Evolutionary conservation across 495 filamentous ascomycete species (phyloP).

Genomic region (Trichocladium uniseriatum): DNA sequence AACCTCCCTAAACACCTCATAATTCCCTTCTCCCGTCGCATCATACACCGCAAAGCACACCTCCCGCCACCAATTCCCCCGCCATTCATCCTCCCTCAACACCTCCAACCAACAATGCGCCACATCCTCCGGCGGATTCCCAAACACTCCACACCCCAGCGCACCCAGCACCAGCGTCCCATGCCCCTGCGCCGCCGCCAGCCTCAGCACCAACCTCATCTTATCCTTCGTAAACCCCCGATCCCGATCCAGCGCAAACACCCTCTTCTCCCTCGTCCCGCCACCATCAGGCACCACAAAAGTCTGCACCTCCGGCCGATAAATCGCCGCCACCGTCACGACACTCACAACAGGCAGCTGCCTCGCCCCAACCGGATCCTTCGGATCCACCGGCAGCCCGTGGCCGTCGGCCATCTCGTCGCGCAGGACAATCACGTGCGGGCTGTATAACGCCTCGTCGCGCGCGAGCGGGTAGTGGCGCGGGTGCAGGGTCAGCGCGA

Average conservation of each 20-base stretch:
- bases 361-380: too few species aligned
- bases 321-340: constrained; percentile 44
- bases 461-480: constrained; percentile 41
- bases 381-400: constrained; percentile 22
- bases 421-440: constrained; percentile 47
- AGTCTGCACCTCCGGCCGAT: not conserved
- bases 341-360: constrained; percentile 41
- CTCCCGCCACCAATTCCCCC: constrained; percentile 45
- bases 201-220: constrained; percentile 47
- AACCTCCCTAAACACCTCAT: not conserved
- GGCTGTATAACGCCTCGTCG: constrained; percentile 44
- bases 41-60: constrained; percentile 42
- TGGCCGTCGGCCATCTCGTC: constrained; percentile 32
- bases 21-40: not conserved
- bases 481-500: constrained; percentile 39
- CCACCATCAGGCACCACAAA: not conserved
- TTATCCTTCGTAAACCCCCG: constrained; percentile 44
- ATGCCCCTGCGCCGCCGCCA: constrained; percentile 44
- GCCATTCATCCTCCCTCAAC: constrained; percentile 49
- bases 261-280: constrained; percentile 1
- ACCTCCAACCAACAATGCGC: constrained; percentile 49
- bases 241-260: constrained; percentile 26
- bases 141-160: constrained; percentile 55
- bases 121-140: constrained; percentile 47
- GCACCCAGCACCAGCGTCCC: constrained; percentile 50